Evolutionary conservation across 495 filamentous ascomycete genomes (phyloP).

Genomic region (Chaetomium cochliodes): DNA sequence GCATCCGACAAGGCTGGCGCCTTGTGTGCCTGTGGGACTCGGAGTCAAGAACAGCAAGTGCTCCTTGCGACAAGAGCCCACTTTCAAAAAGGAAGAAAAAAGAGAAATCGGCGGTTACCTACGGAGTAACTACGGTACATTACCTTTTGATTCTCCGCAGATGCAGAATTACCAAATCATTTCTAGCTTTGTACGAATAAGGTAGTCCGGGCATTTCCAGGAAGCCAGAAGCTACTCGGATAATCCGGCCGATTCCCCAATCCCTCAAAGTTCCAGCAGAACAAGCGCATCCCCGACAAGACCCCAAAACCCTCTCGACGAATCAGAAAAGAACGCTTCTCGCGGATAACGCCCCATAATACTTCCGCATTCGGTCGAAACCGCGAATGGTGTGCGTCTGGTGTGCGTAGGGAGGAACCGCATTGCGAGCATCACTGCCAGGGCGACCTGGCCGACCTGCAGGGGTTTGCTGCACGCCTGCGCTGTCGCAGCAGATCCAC

Average conservation of each 20-base stretch:
- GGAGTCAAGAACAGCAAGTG: no score
- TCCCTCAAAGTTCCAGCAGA: neutral
- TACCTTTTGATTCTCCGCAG: neutral
- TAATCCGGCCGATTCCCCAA: neutral
- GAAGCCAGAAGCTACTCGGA: neutral
- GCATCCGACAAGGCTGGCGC: neutral
- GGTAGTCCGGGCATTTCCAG: no score
- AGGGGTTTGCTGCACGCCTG: slow-evolving; percentile 1
- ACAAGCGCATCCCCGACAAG: neutral
- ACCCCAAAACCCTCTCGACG: neutral
- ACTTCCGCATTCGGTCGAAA: neutral
- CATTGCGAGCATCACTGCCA: neutral
- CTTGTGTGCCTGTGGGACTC: no score
- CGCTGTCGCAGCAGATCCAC: slow-evolving; percentile 2
- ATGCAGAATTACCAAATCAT: neutral
- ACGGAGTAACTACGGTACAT: no score
- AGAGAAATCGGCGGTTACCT: neutral
- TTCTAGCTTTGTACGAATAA: no score
- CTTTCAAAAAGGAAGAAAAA: neutral
- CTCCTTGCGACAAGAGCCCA: no score
- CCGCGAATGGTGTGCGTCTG: no score
- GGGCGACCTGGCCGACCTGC: neutral
- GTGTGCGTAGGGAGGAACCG: no score
- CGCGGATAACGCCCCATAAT: neutral
- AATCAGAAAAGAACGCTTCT: neutral